Evolutionary conservation across 352 stramenopile species (phyloP).

Genomic region (Phytopythium vexans): DNA sequence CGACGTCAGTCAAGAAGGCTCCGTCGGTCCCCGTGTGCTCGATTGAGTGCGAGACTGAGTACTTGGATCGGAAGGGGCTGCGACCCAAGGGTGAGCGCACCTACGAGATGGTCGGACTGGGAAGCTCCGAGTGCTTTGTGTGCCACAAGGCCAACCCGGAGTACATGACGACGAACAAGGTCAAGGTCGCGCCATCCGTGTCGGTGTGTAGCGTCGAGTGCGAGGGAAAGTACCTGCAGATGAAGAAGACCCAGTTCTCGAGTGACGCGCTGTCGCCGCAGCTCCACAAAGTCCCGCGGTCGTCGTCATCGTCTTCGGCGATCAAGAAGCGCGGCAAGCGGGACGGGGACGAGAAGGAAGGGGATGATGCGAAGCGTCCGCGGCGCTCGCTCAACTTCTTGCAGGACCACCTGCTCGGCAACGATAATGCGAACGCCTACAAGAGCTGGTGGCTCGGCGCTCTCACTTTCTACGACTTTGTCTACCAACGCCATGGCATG

Average conservation of each 20-base stretch:
- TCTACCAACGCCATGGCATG: slow-evolving; percentile 85
- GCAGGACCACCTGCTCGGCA: slow-evolving; percentile 70
- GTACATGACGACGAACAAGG: slow-evolving; percentile 57
- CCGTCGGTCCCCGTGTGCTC: slow-evolving; percentile 61
- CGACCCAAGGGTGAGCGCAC: slow-evolving; percentile 19
- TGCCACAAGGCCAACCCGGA: slow-evolving; percentile 57
- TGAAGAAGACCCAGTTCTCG: slow-evolving; percentile 32
- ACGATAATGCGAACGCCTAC: slow-evolving; percentile 67
- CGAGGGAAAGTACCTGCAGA: slow-evolving; percentile 44
- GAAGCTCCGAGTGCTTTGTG: slow-evolving; percentile 50
- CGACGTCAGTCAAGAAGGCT: slow-evolving; percentile 48
- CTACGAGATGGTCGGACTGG: slow-evolving; percentile 2
- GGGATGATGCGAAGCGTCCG: slow-evolving; percentile 29
- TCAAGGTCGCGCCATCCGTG: slow-evolving; percentile 48
- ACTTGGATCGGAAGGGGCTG: slow-evolving; percentile 54
- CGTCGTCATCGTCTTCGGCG: too few species aligned
- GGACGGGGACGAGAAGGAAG: slow-evolving; percentile 19
- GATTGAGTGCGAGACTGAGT: slow-evolving; percentile 47
- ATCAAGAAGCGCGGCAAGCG: slow-evolving; percentile 32
- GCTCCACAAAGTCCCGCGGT: too few species aligned
- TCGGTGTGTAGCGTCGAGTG: slow-evolving; percentile 70
- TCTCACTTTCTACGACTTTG: slow-evolving; percentile 82
- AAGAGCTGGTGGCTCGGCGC: slow-evolving; percentile 86
- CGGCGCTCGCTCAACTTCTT: slow-evolving; percentile 68
- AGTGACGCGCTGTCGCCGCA: slow-evolving; percentile 3